These are phyloP conservation scores for Xerocomus amazonicus DNA, from an alignment of 1,284 basidiomycete species.

Conservation along the genomic window DNA sequence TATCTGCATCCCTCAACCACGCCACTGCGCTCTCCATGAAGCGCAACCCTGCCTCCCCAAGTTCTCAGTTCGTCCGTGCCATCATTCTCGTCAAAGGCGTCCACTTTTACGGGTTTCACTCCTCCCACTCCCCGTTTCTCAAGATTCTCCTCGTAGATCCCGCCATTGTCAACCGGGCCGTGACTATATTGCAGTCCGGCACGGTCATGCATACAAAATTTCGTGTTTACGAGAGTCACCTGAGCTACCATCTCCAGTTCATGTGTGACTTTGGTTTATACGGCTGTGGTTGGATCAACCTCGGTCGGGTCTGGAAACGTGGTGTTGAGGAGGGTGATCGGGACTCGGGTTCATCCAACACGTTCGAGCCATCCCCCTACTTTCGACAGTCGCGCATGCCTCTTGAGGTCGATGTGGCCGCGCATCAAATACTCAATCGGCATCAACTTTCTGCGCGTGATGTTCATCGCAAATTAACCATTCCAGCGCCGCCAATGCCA, in stretches of 20 bases:
- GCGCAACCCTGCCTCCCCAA: background rate
- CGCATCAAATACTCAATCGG: slow-evolving; percentile 86
- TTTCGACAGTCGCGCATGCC: slow-evolving; percentile 68
- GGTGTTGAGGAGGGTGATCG: slow-evolving; percentile 34
- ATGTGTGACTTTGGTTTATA: slow-evolving; percentile 95
- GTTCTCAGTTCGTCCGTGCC: background rate
- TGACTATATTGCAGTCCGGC: slow-evolving; percentile 76
- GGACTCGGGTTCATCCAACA: slow-evolving; percentile 14
- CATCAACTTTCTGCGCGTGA: slow-evolving; percentile 61
- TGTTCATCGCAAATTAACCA: slow-evolving; percentile 71
- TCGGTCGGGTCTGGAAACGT: slow-evolving; percentile 57
- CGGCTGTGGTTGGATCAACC: slow-evolving; percentile 88
- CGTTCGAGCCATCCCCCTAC: slow-evolving; percentile 40
- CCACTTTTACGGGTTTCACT: slow-evolving; percentile 80
- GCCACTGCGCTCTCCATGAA: background rate
- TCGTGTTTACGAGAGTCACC: slow-evolving; percentile 85
- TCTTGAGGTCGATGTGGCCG: slow-evolving; percentile 82
- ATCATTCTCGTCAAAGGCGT: background rate
- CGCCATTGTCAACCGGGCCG: slow-evolving; percentile 59
- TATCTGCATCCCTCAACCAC: background rate
- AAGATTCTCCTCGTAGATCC: slow-evolving; percentile 84
- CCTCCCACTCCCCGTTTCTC: slow-evolving; percentile 84
- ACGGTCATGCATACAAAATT: slow-evolving; percentile 77
- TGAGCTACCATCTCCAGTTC: slow-evolving; percentile 89
- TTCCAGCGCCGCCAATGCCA: slow-evolving; percentile 49